These are phyloP conservation scores for Coleophoma crateriformis DNA, from an alignment of 2,329 filamentous ascomycete species.

Conservation along the genomic window DNA sequence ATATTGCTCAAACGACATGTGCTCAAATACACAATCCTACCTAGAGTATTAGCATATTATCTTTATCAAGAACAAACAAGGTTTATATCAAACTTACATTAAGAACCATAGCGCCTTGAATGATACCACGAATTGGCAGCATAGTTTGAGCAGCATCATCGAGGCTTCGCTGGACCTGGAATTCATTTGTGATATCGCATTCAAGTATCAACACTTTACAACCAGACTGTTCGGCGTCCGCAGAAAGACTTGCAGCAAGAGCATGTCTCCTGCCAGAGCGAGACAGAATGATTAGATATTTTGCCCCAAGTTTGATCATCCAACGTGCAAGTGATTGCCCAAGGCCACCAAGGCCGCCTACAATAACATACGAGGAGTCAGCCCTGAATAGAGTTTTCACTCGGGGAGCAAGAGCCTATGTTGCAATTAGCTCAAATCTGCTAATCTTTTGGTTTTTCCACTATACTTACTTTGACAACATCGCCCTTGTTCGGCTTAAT, in stretches of 20 bases:
- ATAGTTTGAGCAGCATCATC: neutral
- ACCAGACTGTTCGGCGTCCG: neutral
- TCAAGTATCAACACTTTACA: neutral
- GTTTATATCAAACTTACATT: conserved; percentile 17
- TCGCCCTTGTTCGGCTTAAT: conserved; percentile 16
- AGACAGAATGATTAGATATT: neutral
- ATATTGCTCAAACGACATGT: conserved; percentile 3
- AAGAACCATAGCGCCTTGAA: conserved; percentile 1
- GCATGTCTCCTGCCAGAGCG: neutral
- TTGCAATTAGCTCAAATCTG: neutral
- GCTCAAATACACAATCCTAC: conserved; percentile 16
- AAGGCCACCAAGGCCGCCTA: conserved; percentile 14
- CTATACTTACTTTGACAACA: neutral
- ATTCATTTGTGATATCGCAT: neutral
- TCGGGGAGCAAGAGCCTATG: neutral
- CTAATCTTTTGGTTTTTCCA: neutral
- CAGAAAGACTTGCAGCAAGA: neutral
- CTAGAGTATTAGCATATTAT: conserved; percentile 7
- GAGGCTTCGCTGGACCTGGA: neutral
- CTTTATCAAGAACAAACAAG: conserved; percentile 22
- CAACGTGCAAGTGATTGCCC: conserved; percentile 6
- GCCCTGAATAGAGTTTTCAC: neutral
- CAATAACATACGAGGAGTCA: conserved; percentile 10
- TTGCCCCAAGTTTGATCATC: conserved; percentile 8
- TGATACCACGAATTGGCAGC: neutral